Conservation (phyloP, 2,329 filamentous ascomycete species). For the Alternaria conjuncta region DNA sequence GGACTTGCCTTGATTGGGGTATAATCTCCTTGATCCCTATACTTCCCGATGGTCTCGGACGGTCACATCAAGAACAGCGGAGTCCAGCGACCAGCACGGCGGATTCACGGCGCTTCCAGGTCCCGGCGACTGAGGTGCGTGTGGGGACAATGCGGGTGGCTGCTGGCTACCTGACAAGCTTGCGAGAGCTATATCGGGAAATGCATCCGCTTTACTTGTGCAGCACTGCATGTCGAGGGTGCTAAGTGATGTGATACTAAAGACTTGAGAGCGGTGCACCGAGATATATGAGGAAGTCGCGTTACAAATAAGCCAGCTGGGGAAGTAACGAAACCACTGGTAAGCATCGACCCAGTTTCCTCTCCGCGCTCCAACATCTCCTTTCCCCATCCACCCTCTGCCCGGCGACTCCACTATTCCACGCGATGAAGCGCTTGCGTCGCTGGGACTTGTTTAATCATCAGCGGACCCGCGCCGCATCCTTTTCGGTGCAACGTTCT, state of each 20-base stretch:
- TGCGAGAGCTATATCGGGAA: conserved; percentile 7
- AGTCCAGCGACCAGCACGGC: not conserved
- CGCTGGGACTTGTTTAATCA: not conserved
- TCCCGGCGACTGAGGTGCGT: not conserved
- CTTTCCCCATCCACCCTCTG: not conserved
- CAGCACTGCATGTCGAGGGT: not conserved
- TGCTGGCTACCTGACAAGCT: not conserved
- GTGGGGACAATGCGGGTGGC: conserved; percentile 4
- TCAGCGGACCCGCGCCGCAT: not conserved
- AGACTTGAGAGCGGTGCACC: not conserved
- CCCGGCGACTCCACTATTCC: not conserved
- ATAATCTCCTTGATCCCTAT: not conserved
- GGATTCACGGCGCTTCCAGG: not conserved
- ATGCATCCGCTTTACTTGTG: not conserved
- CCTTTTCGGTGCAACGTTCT: not conserved
- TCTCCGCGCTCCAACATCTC: not conserved
- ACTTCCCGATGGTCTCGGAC: not conserved
- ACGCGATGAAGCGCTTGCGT: not conserved
- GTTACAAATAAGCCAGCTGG: not conserved
- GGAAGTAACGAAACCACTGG: not conserved
- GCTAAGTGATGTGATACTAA: not conserved
- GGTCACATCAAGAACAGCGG: not conserved
- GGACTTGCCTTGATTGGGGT: not conserved
- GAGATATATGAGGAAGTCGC: not conserved
- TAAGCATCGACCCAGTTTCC: not conserved